A percentile compares a stretch with the other conserved stretches of the same genome.
Evolutionary conservation across 1,284 basidiomycete species (phyloP).

Genomic region (Microbotryomycetes sp.): DNA sequence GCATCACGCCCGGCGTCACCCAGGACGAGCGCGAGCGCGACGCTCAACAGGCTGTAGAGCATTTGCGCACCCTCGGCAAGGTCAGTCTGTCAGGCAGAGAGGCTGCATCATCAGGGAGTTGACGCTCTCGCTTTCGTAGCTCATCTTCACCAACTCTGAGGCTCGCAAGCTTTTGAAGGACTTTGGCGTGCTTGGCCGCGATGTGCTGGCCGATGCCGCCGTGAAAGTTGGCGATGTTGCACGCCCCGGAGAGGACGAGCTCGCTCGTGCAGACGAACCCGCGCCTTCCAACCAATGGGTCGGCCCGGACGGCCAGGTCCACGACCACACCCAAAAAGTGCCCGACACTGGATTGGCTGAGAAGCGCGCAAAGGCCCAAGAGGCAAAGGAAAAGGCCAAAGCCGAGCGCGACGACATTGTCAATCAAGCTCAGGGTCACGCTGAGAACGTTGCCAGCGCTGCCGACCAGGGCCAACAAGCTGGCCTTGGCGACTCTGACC

Average conservation of each 20-base stretch:
- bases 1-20: constrained; percentile 48
- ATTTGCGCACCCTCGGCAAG: constrained; percentile 67
- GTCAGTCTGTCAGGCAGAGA: not conserved
- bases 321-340: constrained; percentile 31
- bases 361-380: constrained; percentile 42
- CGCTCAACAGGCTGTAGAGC: constrained; percentile 59
- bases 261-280: constrained; percentile 62
- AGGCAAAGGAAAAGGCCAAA: constrained; percentile 38
- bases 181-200: constrained; percentile 62
- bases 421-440: constrained; percentile 21
- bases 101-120: too few relatives aligned
- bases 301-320: constrained; percentile 42
- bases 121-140: too few relatives aligned
- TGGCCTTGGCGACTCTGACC: constrained; percentile 10
- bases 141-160: constrained; percentile 84
- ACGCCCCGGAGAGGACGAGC: constrained; percentile 58
- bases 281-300: constrained; percentile 54
- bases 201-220: constrained; percentile 50
- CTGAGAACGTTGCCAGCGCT: constrained; percentile 27
- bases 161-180: constrained; percentile 80
- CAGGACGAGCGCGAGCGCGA: constrained; percentile 55
- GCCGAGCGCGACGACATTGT: constrained; percentile 28
- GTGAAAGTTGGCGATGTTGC: constrained; percentile 64
- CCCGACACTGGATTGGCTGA: constrained; percentile 35
- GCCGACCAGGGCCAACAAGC: constrained; percentile 36